Evolutionary conservation across 2,329 filamentous ascomycete genomes (phyloP).

Genomic region (Domatiomyces catenatus): DNA sequence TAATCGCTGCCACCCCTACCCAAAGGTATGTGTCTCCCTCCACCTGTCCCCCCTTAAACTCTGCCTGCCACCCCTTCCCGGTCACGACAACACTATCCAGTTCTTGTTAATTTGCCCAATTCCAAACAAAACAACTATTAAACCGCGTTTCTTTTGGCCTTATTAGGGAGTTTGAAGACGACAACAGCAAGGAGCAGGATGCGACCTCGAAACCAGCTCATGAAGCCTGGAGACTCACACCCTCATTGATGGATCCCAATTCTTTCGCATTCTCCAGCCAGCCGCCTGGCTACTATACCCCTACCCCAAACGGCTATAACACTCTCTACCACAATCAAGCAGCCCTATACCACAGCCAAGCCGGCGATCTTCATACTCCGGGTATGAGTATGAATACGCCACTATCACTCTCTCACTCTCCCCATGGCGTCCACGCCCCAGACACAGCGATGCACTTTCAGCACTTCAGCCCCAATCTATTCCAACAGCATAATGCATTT

Average conservation of each 20-base stretch:
- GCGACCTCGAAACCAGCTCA: slow-evolving; percentile 65
- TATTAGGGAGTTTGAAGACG: slow-evolving; percentile 30
- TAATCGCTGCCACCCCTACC: slow-evolving; percentile 14
- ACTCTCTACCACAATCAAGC: slow-evolving; percentile 58
- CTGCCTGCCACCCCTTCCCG: slow-evolving; percentile 1
- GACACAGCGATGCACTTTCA: slow-evolving; percentile 48
- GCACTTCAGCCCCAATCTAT: slow-evolving; percentile 45
- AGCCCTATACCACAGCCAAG: slow-evolving; percentile 49
- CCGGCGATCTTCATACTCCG: slow-evolving; percentile 76
- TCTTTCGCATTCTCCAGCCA: slow-evolving; percentile 71
- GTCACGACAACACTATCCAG: slow-evolving; percentile 1
- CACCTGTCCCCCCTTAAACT: not conserved
- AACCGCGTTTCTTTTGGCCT: slow-evolving; percentile 5
- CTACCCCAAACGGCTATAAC: slow-evolving; percentile 66
- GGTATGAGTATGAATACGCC: slow-evolving; percentile 62
- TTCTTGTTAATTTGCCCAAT: slow-evolving; percentile 8
- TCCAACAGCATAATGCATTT: slow-evolving; percentile 16
- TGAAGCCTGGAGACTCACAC: slow-evolving; percentile 77
- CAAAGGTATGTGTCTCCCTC: slow-evolving; percentile 16
- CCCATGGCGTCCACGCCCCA: slow-evolving; percentile 47
- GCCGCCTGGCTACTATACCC: slow-evolving; percentile 70
- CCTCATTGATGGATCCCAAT: slow-evolving; percentile 73
- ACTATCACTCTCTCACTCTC: slow-evolving; percentile 57
- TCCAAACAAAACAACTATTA: slow-evolving; percentile 1
- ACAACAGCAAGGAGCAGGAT: slow-evolving; percentile 58